Conservation (phyloP, 2,329 filamentous ascomycete genomes). For the Fusarium dimerum region DNA sequence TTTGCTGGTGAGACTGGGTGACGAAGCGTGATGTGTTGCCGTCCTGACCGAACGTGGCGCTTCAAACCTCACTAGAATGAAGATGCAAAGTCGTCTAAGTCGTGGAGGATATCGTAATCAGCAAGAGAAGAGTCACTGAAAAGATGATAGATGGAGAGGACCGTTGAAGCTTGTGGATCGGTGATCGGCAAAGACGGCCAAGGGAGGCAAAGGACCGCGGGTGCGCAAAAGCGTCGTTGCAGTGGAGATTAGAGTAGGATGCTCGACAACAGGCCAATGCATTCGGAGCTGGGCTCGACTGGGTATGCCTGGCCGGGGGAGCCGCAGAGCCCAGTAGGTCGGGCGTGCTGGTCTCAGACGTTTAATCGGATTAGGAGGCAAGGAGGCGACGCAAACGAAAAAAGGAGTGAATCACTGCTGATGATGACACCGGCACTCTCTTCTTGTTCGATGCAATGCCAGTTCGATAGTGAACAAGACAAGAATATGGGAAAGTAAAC, state of each 20-base stretch:
- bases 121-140: conserved; percentile 3
- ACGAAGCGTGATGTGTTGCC: neutral
- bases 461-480: neutral
- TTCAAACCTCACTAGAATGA: neutral
- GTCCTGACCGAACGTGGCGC: neutral
- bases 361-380: neutral
- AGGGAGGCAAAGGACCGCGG: conserved; percentile 19
- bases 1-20: neutral
- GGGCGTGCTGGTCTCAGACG: neutral
- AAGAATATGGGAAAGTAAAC: neutral
- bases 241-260: neutral
- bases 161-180: conserved; percentile 22
- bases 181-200: conserved; percentile 22
- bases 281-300: neutral
- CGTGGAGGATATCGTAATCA: conserved; percentile 1
- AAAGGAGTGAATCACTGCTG: no score
- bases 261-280: neutral
- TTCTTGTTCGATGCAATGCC: neutral
- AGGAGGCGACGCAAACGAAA: no score
- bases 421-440: neutral
- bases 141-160: conserved; percentile 7
- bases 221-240: conserved; percentile 2
- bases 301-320: neutral
- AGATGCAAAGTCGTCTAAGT: conserved; percentile 1
- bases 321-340: neutral